Evolutionary conservation across 164 flowering plant species (phyloP).

Genomic region (Nymphaea colorata): DNA sequence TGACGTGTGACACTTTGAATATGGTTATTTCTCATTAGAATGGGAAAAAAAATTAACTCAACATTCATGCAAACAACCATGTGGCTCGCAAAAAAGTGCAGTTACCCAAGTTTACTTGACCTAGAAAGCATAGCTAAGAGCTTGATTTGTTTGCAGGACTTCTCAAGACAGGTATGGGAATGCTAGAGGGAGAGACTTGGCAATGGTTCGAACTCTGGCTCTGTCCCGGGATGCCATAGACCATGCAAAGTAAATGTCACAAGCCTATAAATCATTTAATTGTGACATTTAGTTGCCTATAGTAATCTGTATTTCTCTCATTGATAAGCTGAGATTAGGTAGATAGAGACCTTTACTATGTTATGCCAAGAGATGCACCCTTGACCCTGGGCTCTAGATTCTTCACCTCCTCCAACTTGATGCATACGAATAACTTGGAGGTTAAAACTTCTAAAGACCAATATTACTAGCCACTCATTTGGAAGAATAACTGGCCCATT

Average conservation of each 20-base stretch:
- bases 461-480: too few species aligned
- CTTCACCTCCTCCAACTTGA: too few species aligned
- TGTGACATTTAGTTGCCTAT: not conserved
- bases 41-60: not conserved
- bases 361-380: too few species aligned
- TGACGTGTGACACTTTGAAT: not conserved
- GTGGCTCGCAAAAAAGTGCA: not conserved
- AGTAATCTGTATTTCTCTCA: not conserved
- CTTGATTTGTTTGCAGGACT: constrained; percentile 18
- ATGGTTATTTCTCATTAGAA: not conserved
- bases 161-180: constrained; percentile 61
- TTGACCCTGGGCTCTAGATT: too few species aligned
- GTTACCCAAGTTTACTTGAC: not conserved
- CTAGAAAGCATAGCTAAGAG: not conserved
- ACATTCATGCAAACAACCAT: not conserved
- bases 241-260: constrained; percentile 61
- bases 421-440: too few species aligned
- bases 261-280: not conserved
- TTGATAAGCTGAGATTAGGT: not conserved
- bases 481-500: too few species aligned
- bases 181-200: constrained; percentile 72
- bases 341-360: too few species aligned
- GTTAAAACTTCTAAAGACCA: too few species aligned
- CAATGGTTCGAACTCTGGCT: constrained; percentile 67
- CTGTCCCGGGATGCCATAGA: constrained; percentile 54